A percentile compares a stretch with the other conserved stretches of the same genome.
phyloP scores from a whole-genome alignment of 306 rosid species.

The Fagus crenata region DNA sequence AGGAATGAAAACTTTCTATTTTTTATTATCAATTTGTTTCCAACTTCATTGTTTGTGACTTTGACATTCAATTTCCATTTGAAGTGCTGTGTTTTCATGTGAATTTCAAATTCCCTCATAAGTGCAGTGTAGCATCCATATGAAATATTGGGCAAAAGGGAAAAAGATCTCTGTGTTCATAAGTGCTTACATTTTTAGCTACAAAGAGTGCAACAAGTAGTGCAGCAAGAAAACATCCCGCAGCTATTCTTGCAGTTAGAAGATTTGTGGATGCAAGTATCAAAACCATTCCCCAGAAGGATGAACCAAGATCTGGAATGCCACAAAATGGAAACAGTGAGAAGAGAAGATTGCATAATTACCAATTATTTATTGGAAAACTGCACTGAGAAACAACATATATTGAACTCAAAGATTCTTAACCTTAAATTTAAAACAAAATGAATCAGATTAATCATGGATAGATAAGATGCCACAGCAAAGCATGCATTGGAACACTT shows the following conservation, averaged over 20 bases:
- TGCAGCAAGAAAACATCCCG: constrained; percentile 64
- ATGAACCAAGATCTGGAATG: constrained; percentile 59
- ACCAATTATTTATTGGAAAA: neutral
- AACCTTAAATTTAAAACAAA: neutral
- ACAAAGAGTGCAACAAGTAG: constrained; percentile 47
- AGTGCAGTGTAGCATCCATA: neutral
- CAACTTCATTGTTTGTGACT: neutral
- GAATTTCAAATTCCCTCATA: neutral
- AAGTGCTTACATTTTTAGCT: constrained; percentile 59
- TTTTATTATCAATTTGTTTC: neutral
- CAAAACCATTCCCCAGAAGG: constrained; percentile 75
- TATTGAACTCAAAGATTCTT: neutral
- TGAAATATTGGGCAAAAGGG: neutral
- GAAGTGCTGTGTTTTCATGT: neutral
- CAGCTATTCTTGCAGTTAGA: constrained; percentile 63
- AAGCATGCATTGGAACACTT: neutral
- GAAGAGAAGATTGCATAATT: neutral
- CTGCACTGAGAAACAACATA: neutral
- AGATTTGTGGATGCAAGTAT: constrained; percentile 68
- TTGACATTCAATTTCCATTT: neutral
- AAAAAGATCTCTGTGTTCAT: neutral
- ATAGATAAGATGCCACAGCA: constrained; percentile 5
- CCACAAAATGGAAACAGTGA: constrained; percentile 22
- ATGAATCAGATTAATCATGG: neutral
- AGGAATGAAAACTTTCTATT: neutral